Evolutionary conservation across 169 alveolate genomes (phyloP), one percentile per base, ranked within the genome.

Genomic region (Theileria annulata): DNA sequence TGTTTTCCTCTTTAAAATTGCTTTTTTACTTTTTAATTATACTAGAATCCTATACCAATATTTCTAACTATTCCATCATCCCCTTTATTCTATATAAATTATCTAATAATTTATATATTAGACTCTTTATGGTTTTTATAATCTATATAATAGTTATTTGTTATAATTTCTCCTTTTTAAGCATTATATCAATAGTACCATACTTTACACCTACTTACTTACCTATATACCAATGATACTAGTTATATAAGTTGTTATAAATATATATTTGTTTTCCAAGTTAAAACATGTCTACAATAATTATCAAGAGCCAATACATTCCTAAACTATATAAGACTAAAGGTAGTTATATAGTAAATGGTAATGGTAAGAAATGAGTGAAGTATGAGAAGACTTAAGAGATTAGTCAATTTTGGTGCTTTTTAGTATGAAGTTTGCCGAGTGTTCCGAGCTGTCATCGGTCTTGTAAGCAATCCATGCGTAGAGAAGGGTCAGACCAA

Each of bases 381-480:
- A 2, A 35, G 6, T 62, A 5, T 71, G 79, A 62, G 47, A 71
- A 28, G 42, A 27, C 17, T 71, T 23, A 25, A 3, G 15, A 54
- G 62, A 82, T 15, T 82, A 84, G 10, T 59, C 30, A 74, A 75
- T 74, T 3, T 59, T 77, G 3, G 89, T 42, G 71, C 75, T 82
- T 51, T 31, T 60, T 49, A 71, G 51, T 47, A 84, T 63, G 69
- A 35, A 77, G 27, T 66, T 68, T 23, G 87, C 90, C 51, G 58
- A 60, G 0, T 75, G 48, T 48, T 84, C 90, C 0, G 87, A 71
- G 28, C 27, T 49, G 13, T 77, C 74, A 47, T 68, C 79, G 19
- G 77, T 66, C 51, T 73, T 30, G 75, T 77, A 84, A 23, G 90
- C 90, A 31, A 84, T 33, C 33, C 58, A 84, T 0, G 83, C 82